These are phyloP conservation scores for Inosperma sp. DNA, from an alignment of 768 basidiomycete species.

Conservation along the genomic window DNA sequence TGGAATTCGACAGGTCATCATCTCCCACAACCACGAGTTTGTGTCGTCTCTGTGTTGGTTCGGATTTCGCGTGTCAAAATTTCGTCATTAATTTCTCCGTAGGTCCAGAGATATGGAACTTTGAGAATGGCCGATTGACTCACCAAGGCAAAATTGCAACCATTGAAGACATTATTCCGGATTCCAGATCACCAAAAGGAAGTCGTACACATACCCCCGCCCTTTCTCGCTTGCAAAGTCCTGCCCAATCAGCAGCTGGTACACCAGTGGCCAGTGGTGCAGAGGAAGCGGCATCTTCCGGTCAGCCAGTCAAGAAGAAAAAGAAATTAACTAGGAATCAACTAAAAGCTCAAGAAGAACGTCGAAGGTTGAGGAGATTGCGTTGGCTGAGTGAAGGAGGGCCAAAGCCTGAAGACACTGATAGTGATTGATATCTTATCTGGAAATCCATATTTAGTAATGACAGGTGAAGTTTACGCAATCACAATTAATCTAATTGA, in stretches of 20 bases:
- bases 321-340: slow-evolving; percentile 92
- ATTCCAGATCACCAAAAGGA: slow-evolving; percentile 63
- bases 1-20: slow-evolving; percentile 63
- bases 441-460: not conserved
- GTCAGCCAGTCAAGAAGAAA: slow-evolving; percentile 63
- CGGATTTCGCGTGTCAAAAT: slow-evolving; percentile 11
- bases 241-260: slow-evolving; percentile 60
- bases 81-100: slow-evolving; percentile 10
- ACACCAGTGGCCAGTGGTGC: slow-evolving; percentile 80
- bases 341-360: slow-evolving; percentile 82
- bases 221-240: slow-evolving; percentile 65
- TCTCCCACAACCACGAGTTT: slow-evolving; percentile 93
- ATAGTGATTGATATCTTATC: slow-evolving; percentile 43
- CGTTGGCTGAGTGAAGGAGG: slow-evolving; percentile 83
- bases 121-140: slow-evolving; percentile 79
- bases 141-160: slow-evolving; percentile 86
- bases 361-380: slow-evolving; percentile 73
- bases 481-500: not conserved
- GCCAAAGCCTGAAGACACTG: slow-evolving; percentile 77
- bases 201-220: slow-evolving; percentile 69
- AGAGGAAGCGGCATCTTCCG: slow-evolving; percentile 45
- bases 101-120: slow-evolving; percentile 94
- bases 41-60: slow-evolving; percentile 73
- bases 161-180: slow-evolving; percentile 78
- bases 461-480: not conserved